phyloP scores from a whole-genome alignment of 441 rosid species.

The Cnidoscolus chayamansa region DNA sequence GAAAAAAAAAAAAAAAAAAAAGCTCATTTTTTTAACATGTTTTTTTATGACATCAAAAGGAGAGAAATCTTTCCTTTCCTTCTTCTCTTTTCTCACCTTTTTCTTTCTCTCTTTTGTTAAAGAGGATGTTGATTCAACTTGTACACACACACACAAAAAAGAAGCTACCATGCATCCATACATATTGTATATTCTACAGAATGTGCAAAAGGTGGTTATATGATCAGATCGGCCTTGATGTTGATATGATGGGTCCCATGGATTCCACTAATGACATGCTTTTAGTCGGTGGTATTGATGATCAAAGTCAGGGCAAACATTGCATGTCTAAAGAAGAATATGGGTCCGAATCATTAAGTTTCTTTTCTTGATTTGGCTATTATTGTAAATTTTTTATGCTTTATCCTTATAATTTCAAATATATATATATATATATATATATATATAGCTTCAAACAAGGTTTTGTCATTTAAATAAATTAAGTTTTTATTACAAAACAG shows the following conservation, averaged over 20 bases:
- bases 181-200: constrained; percentile 32
- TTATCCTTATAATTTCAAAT: too few relatives aligned
- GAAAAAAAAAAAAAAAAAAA: constrained; percentile 25
- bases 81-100: constrained; percentile 5
- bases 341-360: constrained; percentile 25
- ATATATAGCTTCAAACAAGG: too few relatives aligned
- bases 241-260: constrained; percentile 33
- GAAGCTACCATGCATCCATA: constrained; percentile 24
- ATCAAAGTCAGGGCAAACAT: constrained; percentile 35
- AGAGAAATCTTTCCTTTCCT: constrained; percentile 44
- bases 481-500: constrained; percentile 3
- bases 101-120: constrained; percentile 31
- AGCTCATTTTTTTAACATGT: constrained; percentile 34
- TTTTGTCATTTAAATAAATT: background rate
- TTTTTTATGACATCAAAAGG: constrained; percentile 55
- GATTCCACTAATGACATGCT: constrained; percentile 48
- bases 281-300: constrained; percentile 38
- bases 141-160: constrained; percentile 35
- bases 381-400: too few relatives aligned
- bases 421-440: too few relatives aligned
- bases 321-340: constrained; percentile 20
- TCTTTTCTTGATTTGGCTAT: background rate
- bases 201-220: constrained; percentile 17
- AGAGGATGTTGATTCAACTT: constrained; percentile 31
- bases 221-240: constrained; percentile 23